Percentiles rank a stretch among this genome's conserved stretches.
phyloP scores from a whole-genome alignment of 495 filamentous ascomycete genomes.

The Aspergillus taichungensis region DNA sequence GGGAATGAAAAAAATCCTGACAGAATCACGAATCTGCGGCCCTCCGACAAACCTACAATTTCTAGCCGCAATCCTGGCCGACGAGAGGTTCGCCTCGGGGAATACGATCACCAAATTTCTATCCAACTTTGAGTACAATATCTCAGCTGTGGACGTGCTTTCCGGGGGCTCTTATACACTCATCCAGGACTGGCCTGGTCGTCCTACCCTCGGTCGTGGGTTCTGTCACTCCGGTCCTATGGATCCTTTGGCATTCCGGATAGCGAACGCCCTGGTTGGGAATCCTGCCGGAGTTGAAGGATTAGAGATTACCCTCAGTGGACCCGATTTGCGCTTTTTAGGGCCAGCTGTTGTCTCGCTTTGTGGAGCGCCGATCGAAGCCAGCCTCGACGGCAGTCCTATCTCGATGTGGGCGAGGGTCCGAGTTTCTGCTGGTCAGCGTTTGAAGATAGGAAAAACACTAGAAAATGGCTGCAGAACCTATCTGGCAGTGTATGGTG shows the following conservation, averaged over 20 bases:
- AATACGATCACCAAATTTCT: constrained; percentile 47
- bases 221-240: constrained; percentile 46
- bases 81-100: constrained; percentile 33
- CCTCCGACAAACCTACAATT: constrained; percentile 51
- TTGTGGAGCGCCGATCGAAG: constrained; percentile 44
- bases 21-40: constrained; percentile 39
- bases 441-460: constrained; percentile 45
- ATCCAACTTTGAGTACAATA: constrained; percentile 38
- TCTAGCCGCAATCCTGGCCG: constrained; percentile 35
- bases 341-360: constrained; percentile 40
- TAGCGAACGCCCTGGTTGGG: constrained; percentile 51
- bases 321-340: constrained; percentile 49
- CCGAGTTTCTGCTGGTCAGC: constrained; percentile 41
- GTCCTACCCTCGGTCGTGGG: constrained; percentile 44
- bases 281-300: constrained; percentile 43
- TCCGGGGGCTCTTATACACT: constrained; percentile 47
- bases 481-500: constrained; percentile 52
- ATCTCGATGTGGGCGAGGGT: constrained; percentile 47
- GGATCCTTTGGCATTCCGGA: constrained; percentile 45
- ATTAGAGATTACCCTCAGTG: constrained; percentile 50
- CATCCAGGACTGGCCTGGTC: constrained; percentile 49
- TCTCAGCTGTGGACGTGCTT: constrained; percentile 48
- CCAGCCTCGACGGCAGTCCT: constrained; percentile 35
- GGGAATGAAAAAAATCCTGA: constrained; percentile 33
- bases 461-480: constrained; percentile 42